phyloP scores from a whole-genome alignment of 2,329 filamentous ascomycete genomes.

The Nigrograna mackinnonii region DNA sequence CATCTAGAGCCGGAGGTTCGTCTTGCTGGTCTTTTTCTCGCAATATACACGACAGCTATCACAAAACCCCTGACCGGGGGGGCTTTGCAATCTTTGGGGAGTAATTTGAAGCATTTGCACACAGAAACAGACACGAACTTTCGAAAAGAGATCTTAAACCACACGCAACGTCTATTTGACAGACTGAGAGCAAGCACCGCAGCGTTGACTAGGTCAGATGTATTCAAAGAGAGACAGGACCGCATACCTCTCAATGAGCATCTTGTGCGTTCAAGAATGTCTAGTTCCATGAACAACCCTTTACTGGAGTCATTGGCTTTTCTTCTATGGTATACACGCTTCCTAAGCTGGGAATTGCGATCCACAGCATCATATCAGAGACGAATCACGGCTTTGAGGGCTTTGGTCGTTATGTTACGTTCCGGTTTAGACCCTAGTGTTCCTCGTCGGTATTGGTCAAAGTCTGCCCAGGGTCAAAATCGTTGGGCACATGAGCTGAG shows the following conservation, averaged over 20 bases:
- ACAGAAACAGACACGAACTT: constrained; percentile 86
- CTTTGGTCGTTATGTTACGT: constrained; percentile 67
- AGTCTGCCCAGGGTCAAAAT: constrained; percentile 52
- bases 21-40: constrained; percentile 78
- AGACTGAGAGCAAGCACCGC: constrained; percentile 57
- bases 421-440: constrained; percentile 65
- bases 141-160: constrained; percentile 76
- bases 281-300: constrained; percentile 10
- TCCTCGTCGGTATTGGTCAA: constrained; percentile 42
- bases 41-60: constrained; percentile 75
- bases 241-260: too few relatives aligned
- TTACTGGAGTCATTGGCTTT: constrained; percentile 64
- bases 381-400: constrained; percentile 79
- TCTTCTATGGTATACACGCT: constrained; percentile 72
- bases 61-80: constrained; percentile 70
- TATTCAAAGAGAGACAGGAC: background rate
- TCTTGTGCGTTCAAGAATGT: background rate
- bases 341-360: constrained; percentile 73
- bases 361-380: constrained; percentile 88
- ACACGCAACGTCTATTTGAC: constrained; percentile 76
- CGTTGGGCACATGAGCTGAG: constrained; percentile 55
- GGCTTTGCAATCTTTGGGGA: constrained; percentile 65
- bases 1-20: constrained; percentile 58
- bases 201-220: constrained; percentile 23
- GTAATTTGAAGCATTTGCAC: constrained; percentile 72